Conservation (phyloP, 169 alveolate genomes). For the Ichthyophthirius multifiliis region DNA sequence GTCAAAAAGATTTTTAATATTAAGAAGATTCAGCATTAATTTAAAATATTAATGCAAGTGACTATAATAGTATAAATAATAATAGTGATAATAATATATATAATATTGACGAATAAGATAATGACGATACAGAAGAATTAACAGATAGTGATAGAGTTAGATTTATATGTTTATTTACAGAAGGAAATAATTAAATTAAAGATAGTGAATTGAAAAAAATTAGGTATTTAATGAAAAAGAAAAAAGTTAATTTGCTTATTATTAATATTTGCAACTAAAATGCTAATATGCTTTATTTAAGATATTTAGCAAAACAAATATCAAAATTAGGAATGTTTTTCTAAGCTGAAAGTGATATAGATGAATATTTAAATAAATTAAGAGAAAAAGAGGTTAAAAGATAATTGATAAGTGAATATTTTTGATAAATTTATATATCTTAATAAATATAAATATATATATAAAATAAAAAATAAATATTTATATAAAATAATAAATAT, state of each 20-base stretch:
- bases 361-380: background rate
- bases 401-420: background rate
- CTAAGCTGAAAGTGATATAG: background rate
- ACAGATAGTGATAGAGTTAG: conserved; percentile 15
- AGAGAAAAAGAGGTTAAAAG: background rate
- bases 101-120: conserved; percentile 6
- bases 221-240: background rate
- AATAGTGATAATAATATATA: no score
- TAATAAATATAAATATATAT: no score
- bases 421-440: no score
- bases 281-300: conserved; percentile 37
- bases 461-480: no score
- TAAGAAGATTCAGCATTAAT: no score
- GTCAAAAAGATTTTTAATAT: no score
- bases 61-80: no score
- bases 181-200: conserved; percentile 18
- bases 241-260: conserved; percentile 15
- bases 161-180: conserved; percentile 29
- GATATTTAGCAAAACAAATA: conserved; percentile 15
- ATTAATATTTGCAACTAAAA: conserved; percentile 31
- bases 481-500: no score
- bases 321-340: background rate
- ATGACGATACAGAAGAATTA: background rate
- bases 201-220: conserved; percentile 2
- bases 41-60: no score